These are phyloP conservation scores for Aspergillus brunneoviolaceus DNA, from an alignment of 2,329 filamentous ascomycete species.

Conservation along the genomic window DNA sequence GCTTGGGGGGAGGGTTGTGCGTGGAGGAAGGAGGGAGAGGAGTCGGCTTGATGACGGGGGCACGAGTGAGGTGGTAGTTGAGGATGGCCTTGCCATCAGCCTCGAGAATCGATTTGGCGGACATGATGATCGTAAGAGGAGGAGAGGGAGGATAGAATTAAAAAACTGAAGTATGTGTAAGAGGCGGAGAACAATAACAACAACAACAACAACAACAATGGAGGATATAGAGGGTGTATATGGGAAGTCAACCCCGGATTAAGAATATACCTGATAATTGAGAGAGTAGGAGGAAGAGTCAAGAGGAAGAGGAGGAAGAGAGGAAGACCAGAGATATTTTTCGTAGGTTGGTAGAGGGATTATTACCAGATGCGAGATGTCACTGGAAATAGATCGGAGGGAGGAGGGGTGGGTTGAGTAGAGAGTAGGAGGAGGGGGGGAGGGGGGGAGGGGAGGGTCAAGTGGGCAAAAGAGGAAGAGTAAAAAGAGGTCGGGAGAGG, in stretches of 20 bases:
- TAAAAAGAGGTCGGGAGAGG: constrained; percentile 7
- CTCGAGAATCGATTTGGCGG: constrained; percentile 96
- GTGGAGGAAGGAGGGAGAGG: constrained; percentile 79
- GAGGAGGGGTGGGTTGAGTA: constrained; percentile 10
- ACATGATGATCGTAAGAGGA: constrained; percentile 58
- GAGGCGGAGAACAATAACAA: constrained; percentile 8
- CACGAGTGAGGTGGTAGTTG: constrained; percentile 99
- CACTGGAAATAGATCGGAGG: not conserved
- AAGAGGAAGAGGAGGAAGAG: constrained; percentile 7
- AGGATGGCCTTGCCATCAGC: constrained; percentile 99
- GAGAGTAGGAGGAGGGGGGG: not conserved
- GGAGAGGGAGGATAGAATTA: constrained; percentile 14
- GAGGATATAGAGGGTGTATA: constrained; percentile 6
- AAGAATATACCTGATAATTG: constrained; percentile 8
- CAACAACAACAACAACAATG: not conserved
- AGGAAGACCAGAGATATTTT: constrained; percentile 12
- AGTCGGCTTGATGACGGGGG: constrained; percentile 95
- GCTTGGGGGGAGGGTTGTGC: constrained; percentile 89
- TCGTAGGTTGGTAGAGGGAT: constrained; percentile 3
- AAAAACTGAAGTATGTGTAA: not conserved
- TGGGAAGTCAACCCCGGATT: constrained; percentile 18
- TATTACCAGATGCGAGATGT: not conserved
- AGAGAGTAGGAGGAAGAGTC: not conserved
- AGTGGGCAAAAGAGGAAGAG: constrained; percentile 10
- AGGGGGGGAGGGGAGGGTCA: not conserved